These are phyloP conservation scores for Pyrus hybrid DNA, from an alignment of 331 rosid genomes.

Conservation along the genomic window DNA sequence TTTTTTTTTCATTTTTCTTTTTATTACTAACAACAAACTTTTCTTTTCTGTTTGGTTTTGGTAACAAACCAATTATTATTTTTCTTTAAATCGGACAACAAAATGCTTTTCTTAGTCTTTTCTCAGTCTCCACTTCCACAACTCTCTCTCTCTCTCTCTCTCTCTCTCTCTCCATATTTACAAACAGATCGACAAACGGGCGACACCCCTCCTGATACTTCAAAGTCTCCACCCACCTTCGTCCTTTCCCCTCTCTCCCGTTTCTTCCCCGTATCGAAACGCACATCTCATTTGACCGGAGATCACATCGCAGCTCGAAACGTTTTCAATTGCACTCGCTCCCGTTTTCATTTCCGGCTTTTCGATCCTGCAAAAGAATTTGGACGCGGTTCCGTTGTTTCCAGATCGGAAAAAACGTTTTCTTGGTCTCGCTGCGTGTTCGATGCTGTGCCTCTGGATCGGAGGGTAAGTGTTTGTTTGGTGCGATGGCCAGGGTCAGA, in stretches of 20 bases:
- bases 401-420: not conserved
- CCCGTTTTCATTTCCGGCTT: not conserved
- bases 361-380: not conserved
- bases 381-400: not conserved
- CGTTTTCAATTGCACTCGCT: not conserved
- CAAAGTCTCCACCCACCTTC: not conserved
- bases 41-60: not conserved
- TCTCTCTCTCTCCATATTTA: not conserved
- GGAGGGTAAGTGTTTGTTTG: not conserved
- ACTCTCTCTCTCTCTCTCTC: not conserved
- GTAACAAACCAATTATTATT: not conserved
- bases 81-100: not conserved
- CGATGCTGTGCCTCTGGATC: conserved; percentile 13
- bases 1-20: not conserved
- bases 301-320: not conserved
- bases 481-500: conserved; percentile 68
- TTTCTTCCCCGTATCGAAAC: not conserved
- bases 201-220: not conserved
- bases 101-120: not conserved
- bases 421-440: not conserved
- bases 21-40: not conserved
- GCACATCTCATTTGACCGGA: conserved; percentile 19
- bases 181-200: not conserved
- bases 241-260: not conserved
- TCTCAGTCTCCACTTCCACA: not conserved